These are phyloP conservation scores for Elongisporangium prolatum DNA, from an alignment of 352 stramenopile genomes.

Conservation along the genomic window DNA sequence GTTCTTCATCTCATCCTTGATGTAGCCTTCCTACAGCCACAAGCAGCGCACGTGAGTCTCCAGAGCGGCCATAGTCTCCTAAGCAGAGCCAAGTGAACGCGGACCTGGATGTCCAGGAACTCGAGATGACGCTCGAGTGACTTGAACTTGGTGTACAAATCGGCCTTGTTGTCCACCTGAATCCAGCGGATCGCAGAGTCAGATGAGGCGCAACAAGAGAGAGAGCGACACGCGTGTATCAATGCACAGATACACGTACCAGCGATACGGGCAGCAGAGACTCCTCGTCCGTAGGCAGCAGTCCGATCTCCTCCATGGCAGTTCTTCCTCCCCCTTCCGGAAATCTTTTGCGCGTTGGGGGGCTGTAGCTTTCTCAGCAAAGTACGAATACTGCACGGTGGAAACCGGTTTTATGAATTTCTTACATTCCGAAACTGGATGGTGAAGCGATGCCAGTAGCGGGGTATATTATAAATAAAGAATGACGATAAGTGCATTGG, in stretches of 20 bases:
- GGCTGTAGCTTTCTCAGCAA: neutral
- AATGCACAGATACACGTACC: slow-evolving; percentile 9
- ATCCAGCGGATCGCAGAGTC: neutral
- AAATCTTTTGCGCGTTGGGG: slow-evolving; percentile 9
- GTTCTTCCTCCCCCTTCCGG: neutral
- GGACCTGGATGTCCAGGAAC: slow-evolving; percentile 80
- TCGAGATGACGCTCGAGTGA: slow-evolving; percentile 75
- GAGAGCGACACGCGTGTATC: neutral
- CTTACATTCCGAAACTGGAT: neutral
- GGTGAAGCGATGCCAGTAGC: neutral
- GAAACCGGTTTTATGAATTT: neutral
- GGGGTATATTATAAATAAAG: neutral
- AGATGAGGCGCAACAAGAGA: slow-evolving; percentile 2
- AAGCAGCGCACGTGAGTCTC: neutral
- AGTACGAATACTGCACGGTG: neutral
- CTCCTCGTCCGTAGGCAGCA: slow-evolving; percentile 41
- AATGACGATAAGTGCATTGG: neutral
- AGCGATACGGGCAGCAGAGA: slow-evolving; percentile 46
- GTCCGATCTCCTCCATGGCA: slow-evolving; percentile 64
- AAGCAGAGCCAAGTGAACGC: neutral
- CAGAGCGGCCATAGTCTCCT: neutral
- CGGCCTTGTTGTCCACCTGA: slow-evolving; percentile 47
- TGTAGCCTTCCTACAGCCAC: slow-evolving; percentile 92
- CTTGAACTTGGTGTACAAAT: slow-evolving; percentile 80
- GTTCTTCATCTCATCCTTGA: slow-evolving; percentile 99